phyloP scores from a whole-genome alignment of 2,329 filamentous ascomycete species.

The Fusarium temperatum region DNA sequence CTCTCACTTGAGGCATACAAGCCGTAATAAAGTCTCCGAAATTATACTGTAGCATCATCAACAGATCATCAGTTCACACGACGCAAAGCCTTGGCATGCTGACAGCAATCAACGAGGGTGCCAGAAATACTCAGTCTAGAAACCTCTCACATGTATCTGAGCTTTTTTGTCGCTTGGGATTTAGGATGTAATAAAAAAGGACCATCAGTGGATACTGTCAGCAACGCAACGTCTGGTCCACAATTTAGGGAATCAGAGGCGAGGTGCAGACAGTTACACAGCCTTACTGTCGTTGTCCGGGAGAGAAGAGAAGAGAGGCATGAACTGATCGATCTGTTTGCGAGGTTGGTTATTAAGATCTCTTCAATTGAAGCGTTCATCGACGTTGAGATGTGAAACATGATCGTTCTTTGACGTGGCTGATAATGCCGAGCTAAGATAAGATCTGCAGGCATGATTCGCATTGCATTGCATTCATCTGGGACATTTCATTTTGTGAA shows the following conservation, averaged over 20 bases:
- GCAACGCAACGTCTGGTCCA: constrained; percentile 18
- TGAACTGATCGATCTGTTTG: background rate
- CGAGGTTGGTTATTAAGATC: background rate
- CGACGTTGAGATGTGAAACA: constrained; percentile 4
- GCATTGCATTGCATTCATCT: background rate
- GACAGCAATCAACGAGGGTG: background rate
- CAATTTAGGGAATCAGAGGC: constrained; percentile 19
- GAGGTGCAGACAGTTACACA: constrained; percentile 24
- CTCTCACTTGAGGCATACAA: background rate
- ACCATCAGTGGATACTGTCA: constrained; percentile 15
- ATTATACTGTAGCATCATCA: background rate
- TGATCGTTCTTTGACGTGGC: constrained; percentile 1
- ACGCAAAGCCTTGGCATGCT: background rate
- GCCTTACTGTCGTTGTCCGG: background rate
- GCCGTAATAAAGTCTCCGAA: background rate
- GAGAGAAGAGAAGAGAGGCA: background rate
- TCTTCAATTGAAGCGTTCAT: background rate
- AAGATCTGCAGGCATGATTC: constrained; percentile 3
- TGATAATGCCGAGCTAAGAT: background rate
- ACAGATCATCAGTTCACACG: background rate
- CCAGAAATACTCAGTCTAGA: background rate
- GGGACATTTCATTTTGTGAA: background rate
- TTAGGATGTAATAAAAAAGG: background rate
- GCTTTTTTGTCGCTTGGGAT: background rate
- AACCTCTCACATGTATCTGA: accelerated